Conservation (phyloP, 257 asterid species). For the Cruciata laevipes region DNA sequence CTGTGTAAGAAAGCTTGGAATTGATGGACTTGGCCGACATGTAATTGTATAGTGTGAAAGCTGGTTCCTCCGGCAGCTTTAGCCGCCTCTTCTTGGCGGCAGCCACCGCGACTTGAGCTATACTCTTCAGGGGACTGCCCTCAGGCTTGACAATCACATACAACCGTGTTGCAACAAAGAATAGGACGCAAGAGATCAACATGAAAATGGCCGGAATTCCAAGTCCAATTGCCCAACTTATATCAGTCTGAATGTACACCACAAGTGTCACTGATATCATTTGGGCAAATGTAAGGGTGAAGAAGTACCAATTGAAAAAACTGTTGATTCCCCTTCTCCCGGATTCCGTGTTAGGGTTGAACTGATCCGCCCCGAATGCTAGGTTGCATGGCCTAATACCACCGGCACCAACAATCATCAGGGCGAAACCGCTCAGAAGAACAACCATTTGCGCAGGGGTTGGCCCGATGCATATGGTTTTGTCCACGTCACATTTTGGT, state of each 20-base stretch:
- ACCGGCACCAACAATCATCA: conserved; percentile 61
- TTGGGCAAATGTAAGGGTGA: conserved; percentile 57
- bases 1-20: conserved; percentile 51
- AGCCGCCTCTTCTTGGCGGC: conserved; percentile 54
- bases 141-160: conserved; percentile 68
- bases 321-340: conserved; percentile 65
- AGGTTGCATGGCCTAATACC: conserved; percentile 82
- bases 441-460: conserved; percentile 52
- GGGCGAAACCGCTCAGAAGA: conserved; percentile 49
- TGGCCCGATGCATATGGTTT: conserved; percentile 33
- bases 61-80: conserved; percentile 41
- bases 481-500: conserved; percentile 30
- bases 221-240: conserved; percentile 70
- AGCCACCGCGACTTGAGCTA: conserved; percentile 44
- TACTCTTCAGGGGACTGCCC: conserved; percentile 59
- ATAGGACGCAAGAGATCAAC: conserved; percentile 46
- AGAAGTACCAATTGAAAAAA: conserved; percentile 84
- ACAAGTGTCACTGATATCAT: conserved; percentile 59
- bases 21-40: conserved; percentile 42
- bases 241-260: conserved; percentile 61
- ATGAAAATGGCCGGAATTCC: conserved; percentile 52
- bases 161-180: conserved; percentile 38
- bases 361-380: conserved; percentile 82
- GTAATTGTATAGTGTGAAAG: conserved; percentile 27
- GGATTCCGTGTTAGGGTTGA: conserved; percentile 58